phyloP scores from a whole-genome alignment of 306 rosid species.

The Hippophae gyantsensis region DNA sequence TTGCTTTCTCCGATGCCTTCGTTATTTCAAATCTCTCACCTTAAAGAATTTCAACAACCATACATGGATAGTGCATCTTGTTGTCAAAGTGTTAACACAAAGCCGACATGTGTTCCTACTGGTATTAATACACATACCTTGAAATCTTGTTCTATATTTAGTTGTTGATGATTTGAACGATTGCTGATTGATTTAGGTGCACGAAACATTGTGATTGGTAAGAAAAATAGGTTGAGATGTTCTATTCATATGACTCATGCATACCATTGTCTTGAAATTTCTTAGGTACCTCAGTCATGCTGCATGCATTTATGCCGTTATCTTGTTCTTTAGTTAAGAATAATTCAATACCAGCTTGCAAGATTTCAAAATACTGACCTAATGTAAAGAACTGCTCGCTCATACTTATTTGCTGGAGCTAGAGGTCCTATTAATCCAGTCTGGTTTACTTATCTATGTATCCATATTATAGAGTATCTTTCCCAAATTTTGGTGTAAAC shows the following conservation, averaged over 20 bases:
- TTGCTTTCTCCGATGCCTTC: slow-evolving; percentile 69
- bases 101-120: slow-evolving; percentile 27
- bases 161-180: neutral
- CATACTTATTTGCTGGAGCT: neutral
- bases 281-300: too few species aligned
- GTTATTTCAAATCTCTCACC: slow-evolving; percentile 67
- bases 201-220: neutral
- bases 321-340: neutral
- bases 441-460: slow-evolving; percentile 9
- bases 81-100: slow-evolving; percentile 33
- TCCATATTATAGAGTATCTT: neutral
- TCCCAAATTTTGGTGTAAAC: neutral
- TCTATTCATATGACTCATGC: neutral
- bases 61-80: slow-evolving; percentile 30
- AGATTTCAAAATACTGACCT: neutral
- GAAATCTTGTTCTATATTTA: slow-evolving; percentile 13
- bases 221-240: neutral
- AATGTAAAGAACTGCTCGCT: neutral
- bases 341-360: neutral
- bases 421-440: slow-evolving; percentile 1
- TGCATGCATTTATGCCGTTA: too few species aligned
- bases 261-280: neutral
- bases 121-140: slow-evolving; percentile 21
- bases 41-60: slow-evolving; percentile 62
- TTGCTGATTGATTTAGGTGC: slow-evolving; percentile 15